Percentiles rank a stretch among this genome's conserved stretches.
phyloP scores from a whole-genome alignment of 2,329 filamentous ascomycete species.

The Beauveria rudraprayagi region DNA sequence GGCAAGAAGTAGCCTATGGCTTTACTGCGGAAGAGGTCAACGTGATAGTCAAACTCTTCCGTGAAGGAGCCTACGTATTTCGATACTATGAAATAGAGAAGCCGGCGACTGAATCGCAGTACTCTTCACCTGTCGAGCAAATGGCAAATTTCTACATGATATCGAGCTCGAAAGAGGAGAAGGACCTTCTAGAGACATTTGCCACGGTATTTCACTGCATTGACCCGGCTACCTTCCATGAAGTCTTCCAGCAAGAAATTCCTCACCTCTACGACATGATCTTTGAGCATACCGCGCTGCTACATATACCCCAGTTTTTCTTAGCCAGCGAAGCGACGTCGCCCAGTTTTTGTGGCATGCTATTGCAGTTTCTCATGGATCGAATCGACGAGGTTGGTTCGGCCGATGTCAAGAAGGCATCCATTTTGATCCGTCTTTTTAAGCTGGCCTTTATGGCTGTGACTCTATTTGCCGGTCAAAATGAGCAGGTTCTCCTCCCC shows the following conservation, averaged over 20 bases:
- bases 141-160: constrained; percentile 94
- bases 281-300: constrained; percentile 86
- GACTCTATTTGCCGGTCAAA: constrained; percentile 87
- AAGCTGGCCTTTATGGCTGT: constrained; percentile 99
- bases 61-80: constrained; percentile 92
- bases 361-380: constrained; percentile 94
- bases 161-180: constrained; percentile 90
- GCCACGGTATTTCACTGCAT: constrained; percentile 98
- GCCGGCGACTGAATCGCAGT: constrained; percentile 60
- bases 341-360: constrained; percentile 95
- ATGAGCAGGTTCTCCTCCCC: constrained; percentile 89
- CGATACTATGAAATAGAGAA: constrained; percentile 93
- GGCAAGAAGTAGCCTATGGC: constrained; percentile 91
- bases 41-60: constrained; percentile 94
- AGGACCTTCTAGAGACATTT: constrained; percentile 93
- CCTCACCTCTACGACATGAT: constrained; percentile 95
- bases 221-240: constrained; percentile 95
- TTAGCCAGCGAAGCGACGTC: constrained; percentile 97
- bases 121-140: constrained; percentile 78
- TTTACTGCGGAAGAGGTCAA: constrained; percentile 96
- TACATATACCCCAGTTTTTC: constrained; percentile 97
- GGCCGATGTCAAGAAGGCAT: constrained; percentile 83
- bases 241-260: constrained; percentile 97
- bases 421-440: constrained; percentile 86
- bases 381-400: constrained; percentile 92